Evolutionary conservation across 768 basidiomycete species (phyloP).

Genomic region (Lentinula raphanica): DNA sequence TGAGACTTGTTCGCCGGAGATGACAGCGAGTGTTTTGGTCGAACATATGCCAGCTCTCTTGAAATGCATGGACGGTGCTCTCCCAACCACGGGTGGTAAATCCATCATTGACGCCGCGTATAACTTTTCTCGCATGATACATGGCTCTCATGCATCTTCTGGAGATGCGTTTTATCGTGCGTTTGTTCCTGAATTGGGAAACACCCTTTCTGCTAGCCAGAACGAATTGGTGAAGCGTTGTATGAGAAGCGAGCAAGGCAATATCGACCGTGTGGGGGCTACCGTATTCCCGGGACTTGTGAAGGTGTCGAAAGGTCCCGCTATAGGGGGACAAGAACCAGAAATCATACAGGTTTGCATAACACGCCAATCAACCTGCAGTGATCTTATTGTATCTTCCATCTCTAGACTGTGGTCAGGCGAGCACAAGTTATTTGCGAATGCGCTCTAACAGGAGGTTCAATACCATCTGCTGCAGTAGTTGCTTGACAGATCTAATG

Average conservation of each 20-base stretch:
- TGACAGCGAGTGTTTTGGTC: conserved; percentile 58
- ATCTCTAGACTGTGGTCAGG: conserved; percentile 73
- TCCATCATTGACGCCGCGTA: conserved; percentile 71
- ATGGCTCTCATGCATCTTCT: conserved; percentile 54
- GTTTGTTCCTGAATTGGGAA: conserved; percentile 80
- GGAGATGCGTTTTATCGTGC: conserved; percentile 81
- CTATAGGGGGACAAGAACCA: conserved; percentile 28
- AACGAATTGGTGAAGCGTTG: conserved; percentile 85
- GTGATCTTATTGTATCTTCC: conserved; percentile 3
- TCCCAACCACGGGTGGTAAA: conserved; percentile 40
- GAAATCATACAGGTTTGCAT: conserved; percentile 47
- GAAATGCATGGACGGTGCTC: conserved; percentile 39
- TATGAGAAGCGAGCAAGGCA: conserved; percentile 67
- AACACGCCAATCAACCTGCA: not conserved
- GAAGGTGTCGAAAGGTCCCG: conserved; percentile 55
- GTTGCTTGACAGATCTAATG: not conserved
- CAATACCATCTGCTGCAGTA: conserved; percentile 10
- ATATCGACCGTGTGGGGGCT: conserved; percentile 71
- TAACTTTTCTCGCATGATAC: conserved; percentile 81
- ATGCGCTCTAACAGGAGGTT: conserved; percentile 55
- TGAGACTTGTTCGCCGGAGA: conserved; percentile 67
- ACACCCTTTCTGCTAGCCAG: conserved; percentile 66
- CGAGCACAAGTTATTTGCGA: conserved; percentile 86
- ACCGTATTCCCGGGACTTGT: conserved; percentile 87
- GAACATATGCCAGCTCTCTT: conserved; percentile 71